Evolutionary conservation across 345 rosid genomes (phyloP), one percentile per base, ranked within the genome.

Genomic region (Cardiospermum halicacabum): DNA sequence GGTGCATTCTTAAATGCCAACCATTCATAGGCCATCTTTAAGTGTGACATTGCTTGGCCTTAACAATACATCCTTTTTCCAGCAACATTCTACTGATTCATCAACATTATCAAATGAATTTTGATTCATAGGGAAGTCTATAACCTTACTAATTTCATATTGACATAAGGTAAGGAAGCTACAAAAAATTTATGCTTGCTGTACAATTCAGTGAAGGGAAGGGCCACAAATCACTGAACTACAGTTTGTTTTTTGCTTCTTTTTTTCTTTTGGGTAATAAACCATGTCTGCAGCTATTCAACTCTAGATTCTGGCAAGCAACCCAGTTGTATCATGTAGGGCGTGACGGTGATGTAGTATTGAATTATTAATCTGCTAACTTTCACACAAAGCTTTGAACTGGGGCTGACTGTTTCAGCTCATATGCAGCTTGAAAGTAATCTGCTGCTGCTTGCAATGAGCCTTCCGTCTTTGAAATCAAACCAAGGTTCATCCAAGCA

Each of bases 401-500:
- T 11, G 97, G 96, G 62, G 96, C 89, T 2, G 96, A 83, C 25
- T 77, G 68, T 71, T 83, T 64, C 39, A 94, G 91, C 64, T 94
- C 96, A 72, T 85, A 84, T 4, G 99, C 96, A 56, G 97, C 97
- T 74, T 94, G 96, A 72, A 85, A 89, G 74, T 73, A 94, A 27
- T 94, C 96, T 28, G 96, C 96, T 19, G 97, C 97, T 78, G 83
- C 91, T 42, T 79, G 84, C 25, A 81, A 59, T 3, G 80, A 80
- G 65, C 97, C 99, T 77, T 94, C 94, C 86, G 53, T 75, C 73
- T 86, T 90, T 58, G 91, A 79, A 70, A 93, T 82, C 60, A 74
- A 59, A 36, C 95, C 99, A 18, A 94, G 89, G 72, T 85, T 83
- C 84, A 82, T 79, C 96, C 97, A 94, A 3, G 89, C 93, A 30